Evolutionary conservation across 331 rosid genomes (phyloP).

Genomic region (Stylosanthes scabra): DNA sequence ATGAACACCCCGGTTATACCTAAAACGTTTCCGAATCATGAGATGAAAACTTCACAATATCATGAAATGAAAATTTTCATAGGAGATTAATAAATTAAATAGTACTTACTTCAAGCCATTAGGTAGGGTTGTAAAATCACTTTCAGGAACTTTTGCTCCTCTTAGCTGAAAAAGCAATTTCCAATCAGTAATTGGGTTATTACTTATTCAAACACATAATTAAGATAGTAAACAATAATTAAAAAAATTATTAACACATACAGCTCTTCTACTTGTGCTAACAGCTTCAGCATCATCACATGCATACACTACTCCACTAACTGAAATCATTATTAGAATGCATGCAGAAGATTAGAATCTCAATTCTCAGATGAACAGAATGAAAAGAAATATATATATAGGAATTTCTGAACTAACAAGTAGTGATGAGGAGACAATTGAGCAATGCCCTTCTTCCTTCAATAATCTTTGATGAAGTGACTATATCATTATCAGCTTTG

Average conservation of each 20-base stretch:
- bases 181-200: conserved; percentile 23
- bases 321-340: conserved; percentile 46
- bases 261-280: conserved; percentile 98
- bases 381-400: not conserved
- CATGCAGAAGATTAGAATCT: not conserved
- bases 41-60: conserved; percentile 21
- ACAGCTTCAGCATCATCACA: conserved; percentile 87
- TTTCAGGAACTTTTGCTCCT: conserved; percentile 90
- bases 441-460: conserved; percentile 84
- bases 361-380: not conserved
- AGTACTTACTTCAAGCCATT: conserved; percentile 88
- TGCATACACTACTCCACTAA: conserved; percentile 59
- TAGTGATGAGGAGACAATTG: conserved; percentile 64
- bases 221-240: not conserved
- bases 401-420: conserved; percentile 52
- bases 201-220: conserved; percentile 19
- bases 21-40: too few species aligned
- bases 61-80: too few species aligned
- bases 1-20: too few species aligned
- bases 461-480: conserved; percentile 42
- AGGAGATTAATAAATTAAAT: too few species aligned
- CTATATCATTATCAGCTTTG: conserved; percentile 39
- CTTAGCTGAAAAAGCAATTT: conserved; percentile 65
- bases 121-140: conserved; percentile 84
- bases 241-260: conserved; percentile 44